Evolutionary conservation across 768 basidiomycete genomes (phyloP).

Genomic region (Lyophyllum semitale): DNA sequence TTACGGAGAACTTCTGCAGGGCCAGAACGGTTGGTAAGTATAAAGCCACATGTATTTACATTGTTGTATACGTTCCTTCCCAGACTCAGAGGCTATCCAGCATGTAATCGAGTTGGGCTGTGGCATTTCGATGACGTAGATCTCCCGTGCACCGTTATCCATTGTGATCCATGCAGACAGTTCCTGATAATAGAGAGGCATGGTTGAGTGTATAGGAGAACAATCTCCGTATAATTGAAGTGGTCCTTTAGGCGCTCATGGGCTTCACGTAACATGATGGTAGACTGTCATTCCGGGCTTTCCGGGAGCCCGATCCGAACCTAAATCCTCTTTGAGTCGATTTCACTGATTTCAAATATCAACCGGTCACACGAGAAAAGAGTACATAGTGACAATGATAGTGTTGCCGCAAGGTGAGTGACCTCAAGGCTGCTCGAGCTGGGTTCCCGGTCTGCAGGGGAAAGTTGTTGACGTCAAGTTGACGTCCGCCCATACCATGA

Average conservation of each 20-base stretch:
- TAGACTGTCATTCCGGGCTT: neutral
- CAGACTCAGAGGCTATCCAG: constrained; percentile 24
- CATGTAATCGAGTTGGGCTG: constrained; percentile 17
- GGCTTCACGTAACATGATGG: neutral
- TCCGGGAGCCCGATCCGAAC: too few relatives aligned
- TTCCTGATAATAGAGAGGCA: neutral
- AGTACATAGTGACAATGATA: too few relatives aligned
- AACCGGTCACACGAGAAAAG: too few relatives aligned
- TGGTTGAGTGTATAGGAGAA: neutral
- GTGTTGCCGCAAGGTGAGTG: too few relatives aligned
- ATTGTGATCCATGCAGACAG: constrained; percentile 10
- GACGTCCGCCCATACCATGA: too few relatives aligned
- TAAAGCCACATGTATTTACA: too few relatives aligned
- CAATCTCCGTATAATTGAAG: neutral
- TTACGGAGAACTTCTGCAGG: constrained; percentile 25
- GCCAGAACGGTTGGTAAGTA: neutral
- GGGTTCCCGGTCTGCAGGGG: too few relatives aligned
- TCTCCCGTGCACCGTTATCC: neutral
- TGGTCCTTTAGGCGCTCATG: neutral
- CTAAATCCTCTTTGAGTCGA: too few relatives aligned
- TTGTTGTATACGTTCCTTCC: constrained; percentile 17
- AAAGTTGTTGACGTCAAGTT: too few relatives aligned
- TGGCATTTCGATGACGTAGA: neutral
- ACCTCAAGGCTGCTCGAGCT: too few relatives aligned
- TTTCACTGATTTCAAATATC: too few relatives aligned